Evolutionary conservation across 805 yeast species (phyloP).

Genomic region (Kazachstania kunashirensis): DNA sequence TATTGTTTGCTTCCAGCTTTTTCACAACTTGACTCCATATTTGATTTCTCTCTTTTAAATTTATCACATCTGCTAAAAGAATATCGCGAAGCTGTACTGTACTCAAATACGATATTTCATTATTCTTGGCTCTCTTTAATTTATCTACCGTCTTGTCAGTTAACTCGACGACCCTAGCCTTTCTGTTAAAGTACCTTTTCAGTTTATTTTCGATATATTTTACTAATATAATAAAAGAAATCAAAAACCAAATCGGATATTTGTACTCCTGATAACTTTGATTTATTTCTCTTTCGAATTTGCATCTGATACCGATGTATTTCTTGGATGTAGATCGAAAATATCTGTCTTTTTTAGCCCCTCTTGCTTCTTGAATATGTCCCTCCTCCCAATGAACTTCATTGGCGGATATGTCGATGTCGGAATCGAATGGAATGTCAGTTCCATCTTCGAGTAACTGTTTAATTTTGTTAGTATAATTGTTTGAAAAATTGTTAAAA

Average conservation of each 20-base stretch:
- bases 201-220: conserved; percentile 30
- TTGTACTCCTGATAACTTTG: conserved; percentile 29
- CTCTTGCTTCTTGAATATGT: conserved; percentile 28
- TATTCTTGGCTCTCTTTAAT: conserved; percentile 34
- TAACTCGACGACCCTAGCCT: conserved; percentile 36
- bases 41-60: conserved; percentile 30
- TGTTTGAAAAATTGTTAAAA: conserved; percentile 14
- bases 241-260: conserved; percentile 9
- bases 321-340: conserved; percentile 66
- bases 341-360: conserved; percentile 36
- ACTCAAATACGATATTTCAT: conserved; percentile 43
- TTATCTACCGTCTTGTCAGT: conserved; percentile 40
- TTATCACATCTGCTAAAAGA: conserved; percentile 33
- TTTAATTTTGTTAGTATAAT: conserved; percentile 3
- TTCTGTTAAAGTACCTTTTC: conserved; percentile 31
- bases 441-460: conserved; percentile 24
- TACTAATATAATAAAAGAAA: conserved; percentile 9
- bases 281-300: conserved; percentile 42
- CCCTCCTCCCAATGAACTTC: conserved; percentile 32
- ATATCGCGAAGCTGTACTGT: conserved; percentile 66
- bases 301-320: conserved; percentile 50
- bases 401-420: conserved; percentile 32
- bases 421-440: conserved; percentile 31
- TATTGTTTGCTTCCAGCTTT: conserved; percentile 48
- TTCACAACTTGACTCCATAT: conserved; percentile 52